Percentiles rank a stretch among this genome's conserved stretches.
These are phyloP conservation scores for Lycium barbarum DNA, from an alignment of 257 asterid species.

Conservation along the genomic window DNA sequence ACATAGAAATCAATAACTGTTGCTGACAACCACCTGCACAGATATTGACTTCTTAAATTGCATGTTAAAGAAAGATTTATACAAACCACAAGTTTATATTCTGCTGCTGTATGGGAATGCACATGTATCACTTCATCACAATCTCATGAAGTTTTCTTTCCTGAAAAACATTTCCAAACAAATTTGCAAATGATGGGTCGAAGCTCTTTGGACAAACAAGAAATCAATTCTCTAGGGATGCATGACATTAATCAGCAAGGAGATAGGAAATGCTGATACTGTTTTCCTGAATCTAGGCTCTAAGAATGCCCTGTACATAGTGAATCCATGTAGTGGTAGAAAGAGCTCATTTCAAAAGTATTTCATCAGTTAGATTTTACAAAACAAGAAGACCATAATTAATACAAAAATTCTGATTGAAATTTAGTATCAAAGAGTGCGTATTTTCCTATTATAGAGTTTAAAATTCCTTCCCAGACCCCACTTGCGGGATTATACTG, in stretches of 20 bases:
- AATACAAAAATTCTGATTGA: not conserved
- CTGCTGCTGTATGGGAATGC: not conserved
- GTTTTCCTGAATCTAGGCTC: not conserved
- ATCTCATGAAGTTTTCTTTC: not conserved
- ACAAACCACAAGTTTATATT: not conserved
- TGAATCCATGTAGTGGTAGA: conserved; percentile 12
- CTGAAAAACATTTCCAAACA: not conserved
- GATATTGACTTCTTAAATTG: conserved; percentile 27
- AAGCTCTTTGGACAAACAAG: not conserved
- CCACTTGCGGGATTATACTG: too few species aligned
- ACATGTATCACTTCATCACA: conserved; percentile 15
- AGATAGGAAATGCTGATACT: not conserved
- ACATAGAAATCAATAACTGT: conserved; percentile 75
- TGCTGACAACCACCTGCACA: conserved; percentile 79
- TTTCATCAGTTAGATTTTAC: not conserved
- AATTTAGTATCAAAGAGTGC: not conserved
- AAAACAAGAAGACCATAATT: not conserved
- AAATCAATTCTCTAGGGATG: not conserved
- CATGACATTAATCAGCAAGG: not conserved
- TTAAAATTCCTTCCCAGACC: not conserved
- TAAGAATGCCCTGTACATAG: not conserved
- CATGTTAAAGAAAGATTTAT: conserved; percentile 2
- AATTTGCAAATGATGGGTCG: not conserved
- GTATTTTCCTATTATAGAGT: not conserved
- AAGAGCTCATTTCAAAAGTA: conserved; percentile 5